These are phyloP conservation scores for Penicillium canariense DNA, from an alignment of 495 filamentous ascomycete genomes.

Conservation along the genomic window DNA sequence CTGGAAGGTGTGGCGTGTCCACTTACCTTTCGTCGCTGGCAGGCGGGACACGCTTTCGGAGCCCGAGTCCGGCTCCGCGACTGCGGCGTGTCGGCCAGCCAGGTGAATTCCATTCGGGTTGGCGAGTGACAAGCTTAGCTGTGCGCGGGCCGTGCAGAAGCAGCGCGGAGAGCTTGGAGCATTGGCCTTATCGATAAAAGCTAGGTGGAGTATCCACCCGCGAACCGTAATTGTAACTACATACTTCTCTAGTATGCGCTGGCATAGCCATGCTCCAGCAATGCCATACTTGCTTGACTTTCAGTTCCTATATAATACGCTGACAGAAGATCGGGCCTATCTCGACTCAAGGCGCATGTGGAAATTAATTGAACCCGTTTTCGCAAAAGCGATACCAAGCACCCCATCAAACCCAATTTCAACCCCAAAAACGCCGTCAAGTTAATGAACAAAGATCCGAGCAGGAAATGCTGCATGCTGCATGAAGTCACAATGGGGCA, in stretches of 20 bases:
- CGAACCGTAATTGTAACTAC: no score
- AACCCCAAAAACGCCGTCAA: neutral
- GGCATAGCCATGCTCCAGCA: no score
- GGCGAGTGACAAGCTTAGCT: neutral
- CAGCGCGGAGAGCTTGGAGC: no score
- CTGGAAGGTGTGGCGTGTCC: neutral
- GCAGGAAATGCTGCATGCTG: neutral
- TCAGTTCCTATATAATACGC: no score
- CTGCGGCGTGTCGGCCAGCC: slow-evolving; percentile 38
- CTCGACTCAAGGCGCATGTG: no score
- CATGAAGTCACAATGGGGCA: neutral
- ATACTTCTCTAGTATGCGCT: no score
- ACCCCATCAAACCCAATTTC: no score
- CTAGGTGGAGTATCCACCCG: neutral
- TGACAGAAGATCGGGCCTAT: no score
- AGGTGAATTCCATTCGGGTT: slow-evolving; percentile 40
- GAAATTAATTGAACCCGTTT: no score
- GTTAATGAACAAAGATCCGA: neutral
- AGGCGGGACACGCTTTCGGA: slow-evolving; percentile 33
- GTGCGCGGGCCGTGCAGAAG: no score
- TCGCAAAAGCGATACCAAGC: no score
- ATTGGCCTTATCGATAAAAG: neutral
- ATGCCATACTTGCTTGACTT: no score
- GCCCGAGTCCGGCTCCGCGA: slow-evolving; percentile 36
- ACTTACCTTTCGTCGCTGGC: slow-evolving; percentile 38